These are phyloP conservation scores for Fragaria vesca DNA, from an alignment of 306 rosid genomes.

Conservation along the genomic window DNA sequence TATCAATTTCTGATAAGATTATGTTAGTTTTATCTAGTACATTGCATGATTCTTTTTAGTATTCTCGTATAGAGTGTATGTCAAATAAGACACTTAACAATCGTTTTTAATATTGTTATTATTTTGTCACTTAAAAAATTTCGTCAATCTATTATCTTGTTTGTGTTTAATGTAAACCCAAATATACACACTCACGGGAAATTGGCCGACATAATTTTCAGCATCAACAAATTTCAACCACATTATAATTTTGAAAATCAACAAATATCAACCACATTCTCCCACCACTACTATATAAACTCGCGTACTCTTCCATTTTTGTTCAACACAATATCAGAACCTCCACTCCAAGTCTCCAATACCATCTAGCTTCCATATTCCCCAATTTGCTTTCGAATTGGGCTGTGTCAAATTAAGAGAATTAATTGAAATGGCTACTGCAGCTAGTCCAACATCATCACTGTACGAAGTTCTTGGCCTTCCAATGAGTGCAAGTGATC, in stretches of 20 bases:
- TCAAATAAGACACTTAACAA: no score
- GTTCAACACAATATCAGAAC: neutral
- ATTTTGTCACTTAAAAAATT: no score
- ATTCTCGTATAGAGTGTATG: neutral
- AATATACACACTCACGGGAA: no score
- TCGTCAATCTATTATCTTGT: neutral
- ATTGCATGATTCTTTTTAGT: no score
- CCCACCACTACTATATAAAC: slow-evolving; percentile 24
- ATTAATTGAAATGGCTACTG: slow-evolving; percentile 34
- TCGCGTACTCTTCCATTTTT: neutral
- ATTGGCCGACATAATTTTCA: neutral
- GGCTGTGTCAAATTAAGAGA: neutral
- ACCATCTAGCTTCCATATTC: neutral
- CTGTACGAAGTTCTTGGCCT: slow-evolving; percentile 77
- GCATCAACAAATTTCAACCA: neutral
- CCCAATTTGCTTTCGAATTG: neutral
- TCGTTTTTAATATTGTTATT: neutral
- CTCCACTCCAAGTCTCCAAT: neutral
- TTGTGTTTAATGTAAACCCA: neutral
- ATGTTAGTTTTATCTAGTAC: neutral
- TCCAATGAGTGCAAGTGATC: slow-evolving; percentile 41
- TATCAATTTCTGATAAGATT: neutral
- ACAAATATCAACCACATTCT: neutral
- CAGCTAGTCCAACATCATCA: slow-evolving; percentile 28
- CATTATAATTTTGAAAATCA: neutral